Percentiles rank a stretch among this genome's conserved stretches.
Evolutionary conservation across 768 basidiomycete species (phyloP).

Genomic region (Boletus reticuloceps): DNA sequence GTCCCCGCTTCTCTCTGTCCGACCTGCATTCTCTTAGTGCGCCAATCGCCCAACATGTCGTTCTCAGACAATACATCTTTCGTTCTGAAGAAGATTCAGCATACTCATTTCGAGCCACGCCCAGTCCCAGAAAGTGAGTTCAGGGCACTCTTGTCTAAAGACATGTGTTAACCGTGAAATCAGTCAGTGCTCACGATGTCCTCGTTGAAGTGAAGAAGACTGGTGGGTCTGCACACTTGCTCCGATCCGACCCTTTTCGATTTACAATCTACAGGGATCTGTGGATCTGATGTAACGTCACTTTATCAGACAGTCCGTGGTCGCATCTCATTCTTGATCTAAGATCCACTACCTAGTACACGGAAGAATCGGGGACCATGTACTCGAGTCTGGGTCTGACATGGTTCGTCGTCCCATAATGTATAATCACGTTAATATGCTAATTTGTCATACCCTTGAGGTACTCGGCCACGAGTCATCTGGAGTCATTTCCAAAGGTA

Average conservation of each 20-base stretch:
- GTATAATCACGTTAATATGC: not conserved
- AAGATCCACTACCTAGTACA: constrained; percentile 80
- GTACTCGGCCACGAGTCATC: constrained; percentile 94
- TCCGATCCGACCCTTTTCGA: constrained; percentile 6
- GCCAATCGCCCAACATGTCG: constrained; percentile 44
- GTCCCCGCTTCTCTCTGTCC: not conserved
- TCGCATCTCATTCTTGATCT: constrained; percentile 5
- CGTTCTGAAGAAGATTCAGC: constrained; percentile 64
- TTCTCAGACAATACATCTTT: constrained; percentile 67
- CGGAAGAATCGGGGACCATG: constrained; percentile 77
- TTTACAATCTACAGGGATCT: constrained; percentile 61
- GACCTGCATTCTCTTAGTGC: not conserved
- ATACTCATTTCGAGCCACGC: constrained; percentile 69
- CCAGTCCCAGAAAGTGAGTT: constrained; percentile 69
- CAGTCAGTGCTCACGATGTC: constrained; percentile 73
- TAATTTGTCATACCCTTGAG: constrained; percentile 36
- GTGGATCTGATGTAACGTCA: constrained; percentile 76
- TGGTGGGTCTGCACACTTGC: constrained; percentile 43
- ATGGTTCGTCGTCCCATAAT: constrained; percentile 50
- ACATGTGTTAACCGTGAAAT: constrained; percentile 2
- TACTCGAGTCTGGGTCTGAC: constrained; percentile 61
- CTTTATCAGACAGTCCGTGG: not conserved
- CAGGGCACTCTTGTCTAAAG: not conserved
- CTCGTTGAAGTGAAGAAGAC: constrained; percentile 92
- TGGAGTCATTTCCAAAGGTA: constrained; percentile 72